A percentile compares a stretch with the other conserved stretches of the same genome.
phyloP scores from a whole-genome alignment of 2,329 filamentous ascomycete genomes.

The Cryphonectria nitschkei region DNA sequence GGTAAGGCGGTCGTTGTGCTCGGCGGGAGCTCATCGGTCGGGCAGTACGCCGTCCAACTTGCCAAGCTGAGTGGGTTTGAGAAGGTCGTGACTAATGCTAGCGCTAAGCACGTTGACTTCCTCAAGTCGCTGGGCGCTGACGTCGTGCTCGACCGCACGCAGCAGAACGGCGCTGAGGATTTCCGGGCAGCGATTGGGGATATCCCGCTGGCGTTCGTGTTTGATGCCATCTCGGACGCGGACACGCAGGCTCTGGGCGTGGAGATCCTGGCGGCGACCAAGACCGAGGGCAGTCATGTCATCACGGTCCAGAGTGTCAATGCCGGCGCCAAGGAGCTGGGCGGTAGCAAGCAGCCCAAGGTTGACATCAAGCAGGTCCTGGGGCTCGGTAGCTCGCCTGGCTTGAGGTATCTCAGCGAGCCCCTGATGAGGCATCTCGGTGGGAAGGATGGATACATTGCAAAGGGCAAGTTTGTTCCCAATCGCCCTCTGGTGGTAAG shows the following conservation, averaged over 20 bases:
- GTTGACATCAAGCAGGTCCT: slow-evolving; percentile 20
- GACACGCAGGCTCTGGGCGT: slow-evolving; percentile 39
- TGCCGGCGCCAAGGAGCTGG: slow-evolving; percentile 30
- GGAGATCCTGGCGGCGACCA: slow-evolving; percentile 33
- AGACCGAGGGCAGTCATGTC: slow-evolving; percentile 31
- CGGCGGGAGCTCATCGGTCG: slow-evolving; percentile 41
- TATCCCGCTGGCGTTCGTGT: slow-evolving; percentile 37
- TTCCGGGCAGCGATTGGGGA: slow-evolving; percentile 35
- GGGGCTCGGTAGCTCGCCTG: slow-evolving; percentile 35
- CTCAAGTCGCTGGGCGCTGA: slow-evolving; percentile 32
- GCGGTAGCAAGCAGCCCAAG: slow-evolving; percentile 24
- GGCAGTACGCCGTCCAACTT: slow-evolving; percentile 49
- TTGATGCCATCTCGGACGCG: slow-evolving; percentile 37
- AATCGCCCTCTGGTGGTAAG: slow-evolving; percentile 36
- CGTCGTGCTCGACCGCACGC: slow-evolving; percentile 31
- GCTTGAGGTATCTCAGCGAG: slow-evolving; percentile 37
- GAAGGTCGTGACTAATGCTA: slow-evolving; percentile 46
- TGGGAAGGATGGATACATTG: slow-evolving; percentile 38
- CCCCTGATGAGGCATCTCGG: slow-evolving; percentile 35
- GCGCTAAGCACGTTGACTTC: slow-evolving; percentile 41
- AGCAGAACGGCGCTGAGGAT: slow-evolving; percentile 33
- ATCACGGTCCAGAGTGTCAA: slow-evolving; percentile 27
- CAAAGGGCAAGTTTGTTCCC: slow-evolving; percentile 36
- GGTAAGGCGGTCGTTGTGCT: slow-evolving; percentile 45
- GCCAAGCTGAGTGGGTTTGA: slow-evolving; percentile 46